Evolutionary conservation across 768 basidiomycete genomes (phyloP).

Genomic region (Suillus weaverae): DNA sequence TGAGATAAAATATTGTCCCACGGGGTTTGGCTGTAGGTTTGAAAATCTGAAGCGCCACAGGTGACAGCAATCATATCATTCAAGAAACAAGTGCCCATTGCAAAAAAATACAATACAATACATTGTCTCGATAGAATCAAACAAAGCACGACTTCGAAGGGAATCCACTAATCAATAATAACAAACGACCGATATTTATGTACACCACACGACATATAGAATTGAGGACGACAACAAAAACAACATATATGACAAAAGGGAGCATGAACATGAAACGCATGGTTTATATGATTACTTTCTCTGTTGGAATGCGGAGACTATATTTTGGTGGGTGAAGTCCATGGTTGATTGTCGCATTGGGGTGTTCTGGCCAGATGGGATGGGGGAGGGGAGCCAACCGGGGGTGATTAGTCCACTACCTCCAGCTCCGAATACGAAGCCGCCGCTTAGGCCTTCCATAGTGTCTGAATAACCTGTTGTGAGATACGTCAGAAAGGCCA

Average conservation of each 20-base stretch:
- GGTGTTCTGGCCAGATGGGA: conserved; percentile 55
- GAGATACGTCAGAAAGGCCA: conserved; percentile 7
- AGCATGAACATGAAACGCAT: not conserved
- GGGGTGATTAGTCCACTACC: conserved; percentile 86
- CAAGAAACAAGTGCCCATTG: not conserved
- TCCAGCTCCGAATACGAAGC: conserved; percentile 82
- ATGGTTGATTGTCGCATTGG: conserved; percentile 32
- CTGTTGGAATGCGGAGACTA: conserved; percentile 26
- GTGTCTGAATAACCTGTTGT: conserved; percentile 70
- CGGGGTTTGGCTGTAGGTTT: not conserved
- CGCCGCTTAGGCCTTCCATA: conserved; percentile 81
- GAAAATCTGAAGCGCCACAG: too few species aligned
- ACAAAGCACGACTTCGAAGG: not conserved
- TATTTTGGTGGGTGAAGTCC: conserved; percentile 31
- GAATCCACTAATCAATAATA: not conserved
- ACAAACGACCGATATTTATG: not conserved
- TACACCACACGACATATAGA: not conserved
- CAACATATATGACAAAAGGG: not conserved
- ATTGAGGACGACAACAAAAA: not conserved
- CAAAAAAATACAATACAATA: not conserved
- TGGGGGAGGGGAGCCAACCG: conserved; percentile 58
- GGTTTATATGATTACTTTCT: conserved; percentile 24
- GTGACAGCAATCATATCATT: too few species aligned
- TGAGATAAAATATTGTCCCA: not conserved
- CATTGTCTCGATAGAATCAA: not conserved